Conservation (phyloP, 169 alveolate species). For the Eimeria acervulina region DNA sequence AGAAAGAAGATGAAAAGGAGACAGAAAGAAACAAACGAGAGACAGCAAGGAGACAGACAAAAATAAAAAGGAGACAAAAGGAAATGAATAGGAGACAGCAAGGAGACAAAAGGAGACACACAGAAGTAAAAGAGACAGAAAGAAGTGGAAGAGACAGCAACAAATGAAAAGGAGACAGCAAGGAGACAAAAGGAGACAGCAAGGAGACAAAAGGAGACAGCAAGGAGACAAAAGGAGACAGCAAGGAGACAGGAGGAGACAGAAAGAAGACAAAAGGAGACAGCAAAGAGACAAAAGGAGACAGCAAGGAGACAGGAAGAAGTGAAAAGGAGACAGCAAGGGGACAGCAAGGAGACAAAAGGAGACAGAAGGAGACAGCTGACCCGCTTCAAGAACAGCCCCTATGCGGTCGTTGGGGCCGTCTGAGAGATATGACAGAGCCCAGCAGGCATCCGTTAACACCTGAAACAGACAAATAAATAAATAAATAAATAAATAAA, state of each 20-base stretch:
- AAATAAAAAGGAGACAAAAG: background rate
- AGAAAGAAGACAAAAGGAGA: too few relatives aligned
- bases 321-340: too few relatives aligned
- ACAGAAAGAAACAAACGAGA: background rate
- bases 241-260: too few relatives aligned
- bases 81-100: background rate
- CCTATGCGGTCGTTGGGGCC: conserved; percentile 94
- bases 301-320: background rate
- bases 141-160: too few relatives aligned
- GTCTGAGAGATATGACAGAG: conserved; percentile 95
- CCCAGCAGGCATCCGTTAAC: conserved; percentile 96
- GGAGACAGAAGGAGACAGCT: background rate
- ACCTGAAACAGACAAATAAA: conserved; percentile 82
- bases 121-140: background rate
- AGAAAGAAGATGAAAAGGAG: too few relatives aligned
- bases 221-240: background rate
- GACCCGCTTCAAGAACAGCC: conserved; percentile 89
- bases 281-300: background rate
- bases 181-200: background rate
- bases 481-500: background rate
- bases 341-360: too few relatives aligned
- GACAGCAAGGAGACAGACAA: too few relatives aligned
- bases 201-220: too few relatives aligned
- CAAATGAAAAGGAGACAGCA: background rate
- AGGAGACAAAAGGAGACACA: background rate